Conservation (phyloP, 1,139 yeast genomes). For the Protomyces pachydermus region DNA sequence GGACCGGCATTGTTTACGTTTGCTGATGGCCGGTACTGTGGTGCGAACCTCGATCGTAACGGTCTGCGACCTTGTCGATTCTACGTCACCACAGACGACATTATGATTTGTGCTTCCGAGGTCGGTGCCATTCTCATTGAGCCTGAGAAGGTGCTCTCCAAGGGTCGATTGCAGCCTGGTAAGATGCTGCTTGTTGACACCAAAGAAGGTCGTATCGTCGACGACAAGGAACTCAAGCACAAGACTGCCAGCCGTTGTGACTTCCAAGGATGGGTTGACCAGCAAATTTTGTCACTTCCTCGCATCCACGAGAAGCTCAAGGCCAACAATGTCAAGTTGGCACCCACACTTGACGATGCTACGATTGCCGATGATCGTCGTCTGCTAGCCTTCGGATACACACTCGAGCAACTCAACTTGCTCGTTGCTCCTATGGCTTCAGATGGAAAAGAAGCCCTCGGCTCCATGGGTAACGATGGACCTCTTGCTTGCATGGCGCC, state of each 20-base stretch:
- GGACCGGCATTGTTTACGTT: slow-evolving; percentile 97
- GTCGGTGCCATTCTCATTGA: slow-evolving; percentile 93
- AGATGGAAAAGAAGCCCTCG: slow-evolving; percentile 88
- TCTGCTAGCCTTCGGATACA: slow-evolving; percentile 81
- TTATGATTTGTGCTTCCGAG: slow-evolving; percentile 96
- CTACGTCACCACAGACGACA: slow-evolving; percentile 88
- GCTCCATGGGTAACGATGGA: slow-evolving; percentile 98
- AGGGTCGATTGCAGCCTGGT: slow-evolving; percentile 95
- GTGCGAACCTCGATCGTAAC: slow-evolving; percentile 95
- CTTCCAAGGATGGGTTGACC: slow-evolving; percentile 88
- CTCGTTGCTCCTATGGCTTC: slow-evolving; percentile 90
- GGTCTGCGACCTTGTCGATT: slow-evolving; percentile 98
- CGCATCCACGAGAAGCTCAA: slow-evolving; percentile 61
- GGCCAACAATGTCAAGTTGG: slow-evolving; percentile 46
- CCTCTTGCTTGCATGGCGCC: slow-evolving; percentile 95
- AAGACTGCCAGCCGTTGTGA: slow-evolving; percentile 81
- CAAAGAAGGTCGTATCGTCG: slow-evolving; percentile 85
- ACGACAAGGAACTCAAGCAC: slow-evolving; percentile 79
- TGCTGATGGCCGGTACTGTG: slow-evolving; percentile 96
- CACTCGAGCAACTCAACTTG: slow-evolving; percentile 81
- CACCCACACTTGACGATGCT: slow-evolving; percentile 35
- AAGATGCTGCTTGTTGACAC: slow-evolving; percentile 95
- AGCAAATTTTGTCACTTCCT: slow-evolving; percentile 76
- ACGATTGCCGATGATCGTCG: slow-evolving; percentile 59
- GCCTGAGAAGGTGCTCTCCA: slow-evolving; percentile 73